These are phyloP conservation scores for Nigrospora osmanthi DNA, from an alignment of 2,329 filamentous ascomycete genomes.

Conservation along the genomic window DNA sequence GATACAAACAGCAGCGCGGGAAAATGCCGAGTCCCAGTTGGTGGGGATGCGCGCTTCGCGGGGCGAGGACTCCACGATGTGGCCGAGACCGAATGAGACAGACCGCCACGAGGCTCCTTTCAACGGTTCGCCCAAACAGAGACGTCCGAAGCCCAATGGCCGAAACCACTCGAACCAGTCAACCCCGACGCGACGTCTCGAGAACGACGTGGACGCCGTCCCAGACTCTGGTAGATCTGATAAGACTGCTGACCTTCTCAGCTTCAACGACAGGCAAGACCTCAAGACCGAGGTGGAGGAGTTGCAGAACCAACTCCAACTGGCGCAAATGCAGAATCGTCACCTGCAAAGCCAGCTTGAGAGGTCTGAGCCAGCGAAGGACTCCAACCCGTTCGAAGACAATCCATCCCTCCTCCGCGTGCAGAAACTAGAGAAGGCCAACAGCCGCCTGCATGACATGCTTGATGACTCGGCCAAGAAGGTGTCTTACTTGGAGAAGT, in stretches of 20 bases:
- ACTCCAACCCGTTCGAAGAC: constrained; percentile 56
- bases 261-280: constrained; percentile 84
- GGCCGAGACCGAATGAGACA: constrained; percentile 79
- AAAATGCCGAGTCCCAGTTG: constrained; percentile 76
- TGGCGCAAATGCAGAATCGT: constrained; percentile 90
- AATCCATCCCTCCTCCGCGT: constrained; percentile 74
- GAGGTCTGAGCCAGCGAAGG: constrained; percentile 52
- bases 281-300: constrained; percentile 85
- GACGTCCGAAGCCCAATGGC: constrained; percentile 44
- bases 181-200: constrained; percentile 68
- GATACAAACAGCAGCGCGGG: constrained; percentile 72
- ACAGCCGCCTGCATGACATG: constrained; percentile 85
- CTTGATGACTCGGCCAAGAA: constrained; percentile 92
- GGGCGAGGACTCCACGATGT: constrained; percentile 56
- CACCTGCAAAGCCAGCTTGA: constrained; percentile 86
- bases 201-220: constrained; percentile 52
- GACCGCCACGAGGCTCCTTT: constrained; percentile 72
- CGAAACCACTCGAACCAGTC: constrained; percentile 65
- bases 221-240: constrained; percentile 80
- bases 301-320: constrained; percentile 86
- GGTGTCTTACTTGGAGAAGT: constrained; percentile 81
- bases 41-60: constrained; percentile 68
- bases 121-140: constrained; percentile 66
- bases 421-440: constrained; percentile 87
- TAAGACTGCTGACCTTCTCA: constrained; percentile 72